Evolutionary conservation across 73 alveolate species (phyloP).

Genomic region (Durusdinium trenchii): DNA sequence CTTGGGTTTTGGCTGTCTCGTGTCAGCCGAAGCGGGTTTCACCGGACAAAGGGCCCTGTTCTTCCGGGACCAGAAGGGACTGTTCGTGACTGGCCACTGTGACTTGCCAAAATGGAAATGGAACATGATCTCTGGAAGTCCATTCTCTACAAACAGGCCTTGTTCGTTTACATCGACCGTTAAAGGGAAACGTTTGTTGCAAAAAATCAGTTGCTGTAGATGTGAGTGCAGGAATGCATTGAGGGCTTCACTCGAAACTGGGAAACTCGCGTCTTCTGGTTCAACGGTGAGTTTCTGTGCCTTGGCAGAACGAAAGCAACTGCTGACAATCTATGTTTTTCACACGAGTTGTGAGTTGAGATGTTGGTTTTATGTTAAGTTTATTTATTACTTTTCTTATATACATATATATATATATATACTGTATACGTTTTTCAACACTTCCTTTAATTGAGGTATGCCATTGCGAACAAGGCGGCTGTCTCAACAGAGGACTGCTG

Average conservation of each 20-base stretch:
- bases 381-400: too few species aligned
- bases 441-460: background rate
- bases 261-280: slow-evolving; percentile 95
- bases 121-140: background rate
- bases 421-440: too few species aligned
- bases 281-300: slow-evolving; percentile 86
- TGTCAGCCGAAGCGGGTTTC: too few species aligned
- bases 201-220: background rate
- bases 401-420: too few species aligned
- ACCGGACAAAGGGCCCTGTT: too few species aligned
- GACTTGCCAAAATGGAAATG: too few species aligned
- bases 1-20: too few species aligned
- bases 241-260: slow-evolving; percentile 88
- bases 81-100: too few species aligned
- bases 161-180: background rate
- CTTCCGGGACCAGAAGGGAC: too few species aligned
- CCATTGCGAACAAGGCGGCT: slow-evolving; percentile 95
- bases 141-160: background rate
- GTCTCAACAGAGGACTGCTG: slow-evolving; percentile 84
- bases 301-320: background rate
- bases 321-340: background rate
- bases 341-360: background rate
- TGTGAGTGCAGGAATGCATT: slow-evolving; percentile 46
- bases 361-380: background rate
- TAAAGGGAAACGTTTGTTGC: too few species aligned